Percentiles rank a stretch among this genome's conserved stretches.
Evolutionary conservation across 345 rosid species (phyloP).

Genomic region (Arabis alpina): DNA sequence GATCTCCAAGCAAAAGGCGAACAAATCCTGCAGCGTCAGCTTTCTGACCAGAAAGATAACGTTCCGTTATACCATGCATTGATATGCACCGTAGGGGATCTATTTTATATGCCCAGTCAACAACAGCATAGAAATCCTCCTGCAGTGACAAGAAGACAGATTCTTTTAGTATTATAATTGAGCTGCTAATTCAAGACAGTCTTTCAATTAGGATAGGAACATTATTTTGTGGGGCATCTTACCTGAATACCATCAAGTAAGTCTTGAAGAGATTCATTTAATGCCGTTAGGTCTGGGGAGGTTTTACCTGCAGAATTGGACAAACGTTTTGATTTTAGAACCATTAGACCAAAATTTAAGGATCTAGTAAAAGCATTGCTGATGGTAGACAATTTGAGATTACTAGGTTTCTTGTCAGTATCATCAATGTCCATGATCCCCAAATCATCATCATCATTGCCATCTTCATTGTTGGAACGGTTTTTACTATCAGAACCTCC

Average conservation of each 20-base stretch:
- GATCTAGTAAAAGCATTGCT: slow-evolving; percentile 23
- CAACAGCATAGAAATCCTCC: slow-evolving; percentile 99
- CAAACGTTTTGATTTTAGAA: slow-evolving; percentile 26
- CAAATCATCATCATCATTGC: slow-evolving; percentile 76
- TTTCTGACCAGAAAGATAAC: slow-evolving; percentile 97
- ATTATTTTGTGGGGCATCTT: slow-evolving; percentile 23
- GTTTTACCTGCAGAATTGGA: slow-evolving; percentile 63
- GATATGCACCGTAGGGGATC: slow-evolving; percentile 99
- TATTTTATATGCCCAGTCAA: slow-evolving; percentile 99
- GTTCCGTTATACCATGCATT: slow-evolving; percentile 98
- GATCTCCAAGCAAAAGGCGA: slow-evolving; percentile 93
- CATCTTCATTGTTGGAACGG: slow-evolving; percentile 59
- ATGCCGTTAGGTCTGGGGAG: slow-evolving; percentile 73
- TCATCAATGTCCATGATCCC: slow-evolving; percentile 97
- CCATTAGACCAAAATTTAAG: slow-evolving; percentile 16
- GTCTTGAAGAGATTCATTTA: slow-evolving; percentile 95
- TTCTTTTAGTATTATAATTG: background rate
- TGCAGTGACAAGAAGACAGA: slow-evolving; percentile 43
- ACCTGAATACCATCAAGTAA: slow-evolving; percentile 98
- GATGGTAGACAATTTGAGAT: slow-evolving; percentile 25
- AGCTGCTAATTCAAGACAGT: background rate
- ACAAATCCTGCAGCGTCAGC: slow-evolving; percentile 99
- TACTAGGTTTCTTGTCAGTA: slow-evolving; percentile 77
- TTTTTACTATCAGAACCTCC: slow-evolving; percentile 67
- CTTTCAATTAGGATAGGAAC: slow-evolving; percentile 52